Percentiles rank a stretch among this genome's conserved stretches.
Conservation (phyloP, 2,329 filamentous ascomycete genomes). For the Penicillium sp. region DNA sequence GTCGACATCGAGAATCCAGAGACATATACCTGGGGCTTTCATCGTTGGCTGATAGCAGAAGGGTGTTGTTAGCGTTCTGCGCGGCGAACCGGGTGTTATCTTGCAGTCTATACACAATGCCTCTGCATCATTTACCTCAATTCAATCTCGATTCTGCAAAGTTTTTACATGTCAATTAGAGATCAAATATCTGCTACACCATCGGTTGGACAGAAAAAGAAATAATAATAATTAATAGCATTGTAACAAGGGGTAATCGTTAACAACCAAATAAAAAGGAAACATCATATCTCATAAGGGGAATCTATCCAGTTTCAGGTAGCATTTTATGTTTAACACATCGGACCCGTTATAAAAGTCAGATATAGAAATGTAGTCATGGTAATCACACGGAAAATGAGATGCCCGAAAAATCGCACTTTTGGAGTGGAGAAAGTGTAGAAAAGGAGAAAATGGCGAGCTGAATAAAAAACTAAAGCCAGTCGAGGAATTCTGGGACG, state of each 20-base stretch:
- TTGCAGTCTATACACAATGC: slow-evolving; percentile 10
- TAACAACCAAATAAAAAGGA: background rate
- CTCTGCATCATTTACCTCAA: background rate
- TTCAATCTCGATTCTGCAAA: background rate
- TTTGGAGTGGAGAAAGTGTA: slow-evolving; percentile 3
- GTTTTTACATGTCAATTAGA: background rate
- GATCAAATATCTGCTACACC: background rate
- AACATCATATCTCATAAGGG: slow-evolving; percentile 7
- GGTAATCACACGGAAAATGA: background rate
- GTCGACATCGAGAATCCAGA: too few species aligned
- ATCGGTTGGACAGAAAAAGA: background rate
- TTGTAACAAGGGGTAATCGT: slow-evolving; percentile 4
- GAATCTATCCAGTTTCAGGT: slow-evolving; percentile 6
- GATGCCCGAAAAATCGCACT: slow-evolving; percentile 1
- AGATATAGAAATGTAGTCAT: background rate
- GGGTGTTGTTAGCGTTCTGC: background rate
- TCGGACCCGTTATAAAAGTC: background rate
- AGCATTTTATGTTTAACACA: background rate
- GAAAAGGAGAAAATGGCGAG: background rate
- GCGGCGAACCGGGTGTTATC: slow-evolving; percentile 3
- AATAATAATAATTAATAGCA: background rate
- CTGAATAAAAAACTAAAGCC: slow-evolving; percentile 36
- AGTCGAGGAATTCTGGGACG: slow-evolving; percentile 65
- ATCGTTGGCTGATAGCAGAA: too few species aligned
- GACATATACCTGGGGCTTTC: too few species aligned